Evolutionary conservation across 371 early-diverging fungal genomes (phyloP), one percentile per base, ranked within the genome.

Genomic region (Cokeromyces recurvatus): DNA sequence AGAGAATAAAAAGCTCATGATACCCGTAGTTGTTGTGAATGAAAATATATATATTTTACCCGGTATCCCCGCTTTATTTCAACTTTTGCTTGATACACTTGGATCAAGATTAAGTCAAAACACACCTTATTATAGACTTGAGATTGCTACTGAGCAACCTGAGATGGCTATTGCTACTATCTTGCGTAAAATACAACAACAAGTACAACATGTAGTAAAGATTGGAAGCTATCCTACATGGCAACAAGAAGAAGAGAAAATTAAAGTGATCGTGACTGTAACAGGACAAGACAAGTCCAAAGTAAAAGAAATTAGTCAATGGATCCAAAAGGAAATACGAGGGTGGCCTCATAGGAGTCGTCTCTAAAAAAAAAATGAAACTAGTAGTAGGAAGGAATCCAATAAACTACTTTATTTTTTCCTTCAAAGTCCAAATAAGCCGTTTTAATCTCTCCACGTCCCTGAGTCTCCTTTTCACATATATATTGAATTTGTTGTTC

Each of bases 151-250:
- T 1, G 38, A 23, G 21, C 34, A 57, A 36, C 43, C 60, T 8
- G 86, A 86, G 40, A 60, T 64, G 1, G 56, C 45, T 1, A 67
- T 86, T 43, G 81, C 83, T n/a, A 68, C 62, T 4, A 51, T 48
- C 8, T 55, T 86, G 17, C 48, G 64, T 32, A 40, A 46, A 8
- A 32, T 74, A 19, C 85, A 84, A 48, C 32, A 32, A 6, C 29
- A 46, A 20, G n/a, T n/a, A n/a, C 54, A 35, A 16, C 44, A 46
- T 5, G 32, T 63, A 2, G 38, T 84, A 46, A 80, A 75, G 40
- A 70, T 85, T 35, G 84, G 87, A 4, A 74, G 74, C n/a, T 86
- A 86, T 54, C 86, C 86, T 17, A 51, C 66, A 23, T 77, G 72
- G 68, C n/a, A n/a, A n/a, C n/a, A n/a, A n/a, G n/a, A n/a, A n/a